Percentiles rank a stretch among this genome's conserved stretches.
phyloP scores from a whole-genome alignment of 2,329 filamentous ascomycete species.

The Fusarium pseudoanthophilum region DNA sequence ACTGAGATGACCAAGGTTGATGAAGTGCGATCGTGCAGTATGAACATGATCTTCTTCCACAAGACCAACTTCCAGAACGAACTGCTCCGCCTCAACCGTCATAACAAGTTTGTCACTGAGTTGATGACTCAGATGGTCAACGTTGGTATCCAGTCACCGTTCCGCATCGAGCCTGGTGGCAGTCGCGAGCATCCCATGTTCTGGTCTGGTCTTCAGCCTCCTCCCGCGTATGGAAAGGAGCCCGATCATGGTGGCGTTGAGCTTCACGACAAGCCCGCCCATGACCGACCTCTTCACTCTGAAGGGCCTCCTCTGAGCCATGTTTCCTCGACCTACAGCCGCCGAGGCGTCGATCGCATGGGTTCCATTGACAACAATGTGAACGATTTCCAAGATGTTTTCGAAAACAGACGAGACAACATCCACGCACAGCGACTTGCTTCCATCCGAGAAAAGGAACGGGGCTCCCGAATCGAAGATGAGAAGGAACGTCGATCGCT shows the following conservation, averaged over 20 bases:
- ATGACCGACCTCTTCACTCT: conserved; percentile 18
- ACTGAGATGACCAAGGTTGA: conserved; percentile 84
- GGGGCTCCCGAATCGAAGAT: conserved; percentile 43
- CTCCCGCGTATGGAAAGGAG: conserved; percentile 50
- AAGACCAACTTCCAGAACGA: conserved; percentile 98
- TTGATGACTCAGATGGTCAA: conserved; percentile 88
- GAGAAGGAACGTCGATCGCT: conserved; percentile 42
- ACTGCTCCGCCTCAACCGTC: conserved; percentile 84
- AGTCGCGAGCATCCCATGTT: conserved; percentile 75
- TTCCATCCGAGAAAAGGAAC: conserved; percentile 53
- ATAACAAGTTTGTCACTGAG: conserved; percentile 94
- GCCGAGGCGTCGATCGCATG: conserved; percentile 33
- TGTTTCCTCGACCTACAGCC: conserved; percentile 25
- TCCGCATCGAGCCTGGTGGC: conserved; percentile 69
- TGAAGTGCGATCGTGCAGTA: conserved; percentile 84
- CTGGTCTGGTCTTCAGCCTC: conserved; percentile 53
- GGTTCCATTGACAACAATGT: conserved; percentile 50
- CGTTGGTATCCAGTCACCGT: conserved; percentile 84
- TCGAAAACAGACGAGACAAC: conserved; percentile 54
- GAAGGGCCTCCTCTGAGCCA: conserved; percentile 27
- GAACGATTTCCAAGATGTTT: conserved; percentile 59
- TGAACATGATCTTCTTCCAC: conserved; percentile 97
- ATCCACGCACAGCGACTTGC: conserved; percentile 50
- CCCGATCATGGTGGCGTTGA: conserved; percentile 24
- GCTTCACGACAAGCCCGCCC: conserved; percentile 14